Base-by-base conservation (phyloP, 352 stramenopile species). In the Pythium sp. region DNA sequence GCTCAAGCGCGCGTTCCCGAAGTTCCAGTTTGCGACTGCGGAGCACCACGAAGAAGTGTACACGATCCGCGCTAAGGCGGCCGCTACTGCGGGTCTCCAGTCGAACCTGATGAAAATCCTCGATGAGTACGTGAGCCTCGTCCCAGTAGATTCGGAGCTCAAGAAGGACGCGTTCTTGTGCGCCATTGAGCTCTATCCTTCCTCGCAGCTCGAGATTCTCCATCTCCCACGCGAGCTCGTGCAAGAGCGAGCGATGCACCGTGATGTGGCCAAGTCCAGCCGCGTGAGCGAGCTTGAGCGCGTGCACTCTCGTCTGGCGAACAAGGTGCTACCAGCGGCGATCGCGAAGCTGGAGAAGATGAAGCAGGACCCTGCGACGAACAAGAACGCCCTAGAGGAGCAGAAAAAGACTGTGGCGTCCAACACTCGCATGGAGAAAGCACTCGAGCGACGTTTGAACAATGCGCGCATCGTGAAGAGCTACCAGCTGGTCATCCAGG, bases 1-100 rank as follows among this genome's bases (percentile, higher is more conserved):
- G 65, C 76, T 93, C 59, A 72, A 71, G 14, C 68, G 59, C n/a
- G 74, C 80, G n/a, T 89, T 90, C 60, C 77, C 81, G 2, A 78
- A 80, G 58, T 86, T 86, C 51, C 58, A 56, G 3, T 89, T 85
- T 56, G 71, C 64, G 20, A 78, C 68, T 15, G 22, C 71, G 0
- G 70, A 70, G n/a, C 72, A 91, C 24, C 83, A 87, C 62, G 74
- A 86, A 30, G 67, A 78, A 3, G 76, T 91, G 6, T 92, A 84
- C 58, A 74, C 74, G 47, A 75, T 90, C 54, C 86, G 83, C n/a
- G 62, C 74, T 18, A 92, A 92, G 67, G 78, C 86, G 14, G 80
- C 85, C 0, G 86, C 86, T 8, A 75, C 78, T 9, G 82, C 77
- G 12, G 86, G 87, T 3, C 68, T 92, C 6, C 68, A 74, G 24